Evolutionary conservation across 164 flowering plant genomes (phyloP).

Genomic region (Pachysandra terminalis): DNA sequence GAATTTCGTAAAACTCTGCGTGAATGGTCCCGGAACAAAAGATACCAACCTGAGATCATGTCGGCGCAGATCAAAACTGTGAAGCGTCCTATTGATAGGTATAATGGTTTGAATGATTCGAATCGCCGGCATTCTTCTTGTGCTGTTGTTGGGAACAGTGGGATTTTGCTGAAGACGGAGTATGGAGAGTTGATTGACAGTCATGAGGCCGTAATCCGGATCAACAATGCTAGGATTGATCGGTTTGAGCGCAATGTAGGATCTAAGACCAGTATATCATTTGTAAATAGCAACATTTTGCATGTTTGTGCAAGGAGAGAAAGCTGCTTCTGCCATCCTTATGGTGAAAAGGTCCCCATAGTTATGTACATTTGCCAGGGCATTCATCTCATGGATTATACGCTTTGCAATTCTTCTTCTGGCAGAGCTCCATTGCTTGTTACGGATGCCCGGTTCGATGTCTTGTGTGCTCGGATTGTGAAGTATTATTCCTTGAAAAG

Average conservation of each 20-base stretch:
- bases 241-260: slow-evolving; percentile 62
- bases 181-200: slow-evolving; percentile 68
- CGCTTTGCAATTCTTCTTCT: slow-evolving; percentile 64
- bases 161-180: slow-evolving; percentile 62
- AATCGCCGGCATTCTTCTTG: slow-evolving; percentile 46
- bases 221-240: slow-evolving; percentile 73
- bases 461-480: slow-evolving; percentile 74
- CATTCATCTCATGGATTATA: slow-evolving; percentile 75
- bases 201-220: slow-evolving; percentile 77
- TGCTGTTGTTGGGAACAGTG: slow-evolving; percentile 96
- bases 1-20: slow-evolving; percentile 51
- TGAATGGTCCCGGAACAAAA: slow-evolving; percentile 54
- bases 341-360: slow-evolving; percentile 68
- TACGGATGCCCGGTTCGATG: slow-evolving; percentile 85
- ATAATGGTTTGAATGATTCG: slow-evolving; percentile 15
- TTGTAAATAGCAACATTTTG: slow-evolving; percentile 80
- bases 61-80: background rate
- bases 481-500: slow-evolving; percentile 87
- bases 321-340: slow-evolving; percentile 85
- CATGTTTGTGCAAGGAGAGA: slow-evolving; percentile 70
- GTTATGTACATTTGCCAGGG: slow-evolving; percentile 92
- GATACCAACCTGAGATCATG: slow-evolving; percentile 46
- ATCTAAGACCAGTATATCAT: slow-evolving; percentile 63
- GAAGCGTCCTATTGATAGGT: background rate
- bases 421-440: slow-evolving; percentile 66